Evolutionary conservation across 805 yeast species (phyloP).

Genomic region (Spathaspora sp.): DNA sequence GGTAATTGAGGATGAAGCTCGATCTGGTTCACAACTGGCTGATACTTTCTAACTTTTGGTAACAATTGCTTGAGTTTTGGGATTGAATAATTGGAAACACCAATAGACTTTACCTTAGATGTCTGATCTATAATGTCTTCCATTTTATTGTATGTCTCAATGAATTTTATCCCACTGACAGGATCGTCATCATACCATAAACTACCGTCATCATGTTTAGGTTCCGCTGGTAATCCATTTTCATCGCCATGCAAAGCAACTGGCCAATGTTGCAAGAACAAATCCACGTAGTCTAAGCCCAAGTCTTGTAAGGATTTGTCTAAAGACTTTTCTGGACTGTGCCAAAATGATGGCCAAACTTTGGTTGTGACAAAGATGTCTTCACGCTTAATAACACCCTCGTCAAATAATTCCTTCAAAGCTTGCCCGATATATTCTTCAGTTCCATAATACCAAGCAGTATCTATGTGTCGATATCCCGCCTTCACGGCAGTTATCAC

Average conservation of each 20-base stretch:
- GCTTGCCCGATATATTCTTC: constrained; percentile 43
- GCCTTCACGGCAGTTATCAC: constrained; percentile 39
- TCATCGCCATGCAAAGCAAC: constrained; percentile 37
- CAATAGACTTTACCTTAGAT: constrained; percentile 58
- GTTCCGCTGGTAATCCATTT: constrained; percentile 34
- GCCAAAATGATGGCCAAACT: constrained; percentile 43
- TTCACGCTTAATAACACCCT: constrained; percentile 48
- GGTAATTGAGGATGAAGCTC: constrained; percentile 55
- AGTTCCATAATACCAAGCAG: constrained; percentile 49
- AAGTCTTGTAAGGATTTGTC: constrained; percentile 35
- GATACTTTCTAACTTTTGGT: constrained; percentile 46
- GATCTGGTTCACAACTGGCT: constrained; percentile 71
- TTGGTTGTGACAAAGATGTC: constrained; percentile 37
- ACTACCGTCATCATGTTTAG: constrained; percentile 34
- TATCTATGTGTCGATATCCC: constrained; percentile 48
- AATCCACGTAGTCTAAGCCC: constrained; percentile 44
- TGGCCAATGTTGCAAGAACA: constrained; percentile 51
- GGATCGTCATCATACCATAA: constrained; percentile 33
- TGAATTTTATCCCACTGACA: constrained; percentile 25
- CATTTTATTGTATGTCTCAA: constrained; percentile 25
- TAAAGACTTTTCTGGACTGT: constrained; percentile 38
- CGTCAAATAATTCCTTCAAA: constrained; percentile 44
- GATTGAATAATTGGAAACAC: constrained; percentile 67
- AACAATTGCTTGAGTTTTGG: constrained; percentile 38
- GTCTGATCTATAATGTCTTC: constrained; percentile 22